Conservation (phyloP, 2,329 filamentous ascomycete genomes). For the Penicillium sp. region DNA sequence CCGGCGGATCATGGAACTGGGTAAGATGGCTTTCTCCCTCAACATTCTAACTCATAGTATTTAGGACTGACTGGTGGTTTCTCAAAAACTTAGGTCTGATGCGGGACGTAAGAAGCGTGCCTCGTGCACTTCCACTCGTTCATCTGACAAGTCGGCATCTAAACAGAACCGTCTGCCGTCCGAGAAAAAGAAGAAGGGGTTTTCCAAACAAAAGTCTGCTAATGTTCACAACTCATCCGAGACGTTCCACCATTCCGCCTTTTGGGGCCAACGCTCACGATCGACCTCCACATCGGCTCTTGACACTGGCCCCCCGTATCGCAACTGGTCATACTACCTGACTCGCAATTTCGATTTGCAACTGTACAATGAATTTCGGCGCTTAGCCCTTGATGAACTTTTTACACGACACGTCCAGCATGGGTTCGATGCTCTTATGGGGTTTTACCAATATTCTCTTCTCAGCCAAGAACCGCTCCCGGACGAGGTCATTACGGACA, state of each 20-base stretch:
- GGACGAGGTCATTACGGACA: constrained; percentile 50
- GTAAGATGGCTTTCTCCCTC: constrained; percentile 4
- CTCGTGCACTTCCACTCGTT: background rate
- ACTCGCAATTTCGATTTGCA: constrained; percentile 65
- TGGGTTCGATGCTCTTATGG: constrained; percentile 59
- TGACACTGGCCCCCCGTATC: constrained; percentile 60
- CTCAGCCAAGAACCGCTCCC: constrained; percentile 48
- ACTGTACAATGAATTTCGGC: constrained; percentile 71
- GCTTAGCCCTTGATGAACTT: constrained; percentile 60
- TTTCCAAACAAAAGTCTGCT: constrained; percentile 10
- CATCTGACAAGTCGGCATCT: background rate
- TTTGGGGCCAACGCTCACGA: constrained; percentile 45
- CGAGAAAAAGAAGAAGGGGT: constrained; percentile 1
- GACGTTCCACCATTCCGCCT: constrained; percentile 45
- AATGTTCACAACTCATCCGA: constrained; percentile 45
- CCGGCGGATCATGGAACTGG: constrained; percentile 29
- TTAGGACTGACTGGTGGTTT: no score
- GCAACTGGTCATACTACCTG: constrained; percentile 69
- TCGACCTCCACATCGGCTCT: constrained; percentile 31
- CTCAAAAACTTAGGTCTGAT: constrained; percentile 5
- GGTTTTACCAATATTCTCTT: constrained; percentile 58
- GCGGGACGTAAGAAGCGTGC: background rate
- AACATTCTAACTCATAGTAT: no score
- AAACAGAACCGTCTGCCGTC: constrained; percentile 1
- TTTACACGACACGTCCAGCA: constrained; percentile 46